phyloP scores from a whole-genome alignment of 2,329 filamentous ascomycete genomes.

The Fusarium incarnatum region DNA sequence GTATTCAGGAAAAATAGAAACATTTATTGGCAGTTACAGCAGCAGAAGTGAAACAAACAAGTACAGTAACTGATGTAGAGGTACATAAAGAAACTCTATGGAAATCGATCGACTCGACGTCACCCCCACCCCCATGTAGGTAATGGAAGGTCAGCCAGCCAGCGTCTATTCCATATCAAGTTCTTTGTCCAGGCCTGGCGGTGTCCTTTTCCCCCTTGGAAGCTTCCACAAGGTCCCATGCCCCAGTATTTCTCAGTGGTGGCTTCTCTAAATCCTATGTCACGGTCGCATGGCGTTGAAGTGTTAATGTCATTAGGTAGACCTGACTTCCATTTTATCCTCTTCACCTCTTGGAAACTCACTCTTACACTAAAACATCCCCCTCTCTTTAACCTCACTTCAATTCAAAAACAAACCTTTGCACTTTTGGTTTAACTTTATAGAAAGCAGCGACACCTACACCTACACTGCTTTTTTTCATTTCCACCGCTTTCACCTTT shows the following conservation, averaged over 20 bases:
- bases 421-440: constrained; percentile 23
- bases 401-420: constrained; percentile 12
- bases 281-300: constrained; percentile 34
- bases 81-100: constrained; percentile 15
- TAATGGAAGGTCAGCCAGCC: constrained; percentile 6
- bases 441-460: constrained; percentile 19
- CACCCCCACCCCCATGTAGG: constrained; percentile 31
- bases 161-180: constrained; percentile 35
- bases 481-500: constrained; percentile 19
- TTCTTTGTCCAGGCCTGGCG: constrained; percentile 22
- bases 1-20: neutral
- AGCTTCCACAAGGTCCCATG: constrained; percentile 53
- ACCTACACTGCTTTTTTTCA: constrained; percentile 6
- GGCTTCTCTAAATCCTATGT: constrained; percentile 28
- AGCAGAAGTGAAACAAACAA: neutral
- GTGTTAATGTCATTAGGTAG: constrained; percentile 33
- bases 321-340: constrained; percentile 30
- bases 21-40: neutral
- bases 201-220: constrained; percentile 30
- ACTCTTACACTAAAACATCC: constrained; percentile 28
- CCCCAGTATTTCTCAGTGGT: constrained; percentile 42
- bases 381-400: constrained; percentile 22
- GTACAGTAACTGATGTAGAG: neutral
- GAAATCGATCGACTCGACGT: constrained; percentile 44
- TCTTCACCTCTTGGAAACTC: constrained; percentile 44